phyloP scores from a whole-genome alignment of 805 yeast genomes.

The Ogataea minuta region DNA sequence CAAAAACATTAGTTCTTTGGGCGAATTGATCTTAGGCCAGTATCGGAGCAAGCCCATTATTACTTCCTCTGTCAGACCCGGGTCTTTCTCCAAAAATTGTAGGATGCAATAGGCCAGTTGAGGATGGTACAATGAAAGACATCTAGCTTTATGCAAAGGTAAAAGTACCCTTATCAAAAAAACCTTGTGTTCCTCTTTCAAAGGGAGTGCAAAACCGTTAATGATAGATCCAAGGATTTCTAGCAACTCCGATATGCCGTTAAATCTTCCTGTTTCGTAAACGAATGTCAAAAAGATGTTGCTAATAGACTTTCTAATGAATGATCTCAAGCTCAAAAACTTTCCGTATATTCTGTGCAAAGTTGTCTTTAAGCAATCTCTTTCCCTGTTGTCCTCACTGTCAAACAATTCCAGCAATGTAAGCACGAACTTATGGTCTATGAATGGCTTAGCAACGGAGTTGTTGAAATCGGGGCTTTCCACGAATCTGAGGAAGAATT shows the following conservation, averaged over 20 bases:
- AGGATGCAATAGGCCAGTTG: slow-evolving; percentile 96
- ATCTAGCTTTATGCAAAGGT: slow-evolving; percentile 90
- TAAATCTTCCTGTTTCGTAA: slow-evolving; percentile 93
- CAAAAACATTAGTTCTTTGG: slow-evolving; percentile 93
- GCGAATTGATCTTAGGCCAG: slow-evolving; percentile 96
- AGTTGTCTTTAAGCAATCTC: slow-evolving; percentile 93
- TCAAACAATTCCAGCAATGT: slow-evolving; percentile 85
- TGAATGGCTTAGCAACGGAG: slow-evolving; percentile 86
- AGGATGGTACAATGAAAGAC: slow-evolving; percentile 88
- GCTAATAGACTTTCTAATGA: slow-evolving; percentile 85
- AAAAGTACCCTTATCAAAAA: slow-evolving; percentile 82
- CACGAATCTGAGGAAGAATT: slow-evolving; percentile 86
- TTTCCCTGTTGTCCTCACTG: slow-evolving; percentile 93
- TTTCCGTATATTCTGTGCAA: slow-evolving; percentile 95
- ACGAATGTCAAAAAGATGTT: slow-evolving; percentile 90
- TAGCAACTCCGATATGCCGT: slow-evolving; percentile 91
- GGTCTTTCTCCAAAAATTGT: slow-evolving; percentile 94
- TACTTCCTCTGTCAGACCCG: slow-evolving; percentile 90
- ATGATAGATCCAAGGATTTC: slow-evolving; percentile 95
- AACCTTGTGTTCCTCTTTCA: slow-evolving; percentile 94
- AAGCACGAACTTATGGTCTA: slow-evolving; percentile 86
- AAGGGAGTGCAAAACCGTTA: slow-evolving; percentile 95
- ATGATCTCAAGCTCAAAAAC: slow-evolving; percentile 83
- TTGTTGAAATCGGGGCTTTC: slow-evolving; percentile 95
- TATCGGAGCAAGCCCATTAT: slow-evolving; percentile 86